These are phyloP conservation scores for Coemansia asiatica DNA, from an alignment of 192 early-diverging fungal genomes.

Conservation along the genomic window DNA sequence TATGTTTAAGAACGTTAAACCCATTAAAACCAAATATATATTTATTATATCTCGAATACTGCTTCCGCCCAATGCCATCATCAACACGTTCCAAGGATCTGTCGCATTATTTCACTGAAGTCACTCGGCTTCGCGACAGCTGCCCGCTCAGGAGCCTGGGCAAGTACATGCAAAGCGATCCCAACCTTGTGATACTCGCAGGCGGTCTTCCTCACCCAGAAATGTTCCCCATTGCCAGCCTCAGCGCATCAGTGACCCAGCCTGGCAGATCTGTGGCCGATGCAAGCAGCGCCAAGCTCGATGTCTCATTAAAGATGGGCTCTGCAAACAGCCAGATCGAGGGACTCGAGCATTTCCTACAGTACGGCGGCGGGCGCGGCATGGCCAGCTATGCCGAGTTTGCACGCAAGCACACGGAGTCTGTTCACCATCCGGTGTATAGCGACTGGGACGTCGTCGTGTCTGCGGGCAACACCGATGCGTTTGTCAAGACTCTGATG, in stretches of 20 bases:
- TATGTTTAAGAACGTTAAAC: no score
- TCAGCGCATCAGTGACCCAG: slow-evolving; percentile 58
- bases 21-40: no score
- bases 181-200: slow-evolving; percentile 65
- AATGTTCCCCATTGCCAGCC: slow-evolving; percentile 64
- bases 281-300: slow-evolving; percentile 33
- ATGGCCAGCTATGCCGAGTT: slow-evolving; percentile 51
- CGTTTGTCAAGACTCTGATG: slow-evolving; percentile 58
- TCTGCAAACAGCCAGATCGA: slow-evolving; percentile 6
- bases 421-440: slow-evolving; percentile 57
- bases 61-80: slow-evolving; percentile 26
- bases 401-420: slow-evolving; percentile 51
- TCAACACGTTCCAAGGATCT: slow-evolving; percentile 42
- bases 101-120: slow-evolving; percentile 40
- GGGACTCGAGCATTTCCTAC: slow-evolving; percentile 58
- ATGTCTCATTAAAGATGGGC: slow-evolving; percentile 13
- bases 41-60: no score
- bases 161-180: slow-evolving; percentile 49
- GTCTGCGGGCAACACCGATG: slow-evolving; percentile 65
- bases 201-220: slow-evolving; percentile 67
- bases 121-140: slow-evolving; percentile 33
- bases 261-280: slow-evolving; percentile 63
- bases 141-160: slow-evolving; percentile 47
- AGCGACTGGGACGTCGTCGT: slow-evolving; percentile 67
- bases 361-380: slow-evolving; percentile 65